Base-by-base conservation (phyloP, 805 yeast genomes). In the Komagataella ulmi region DNA sequence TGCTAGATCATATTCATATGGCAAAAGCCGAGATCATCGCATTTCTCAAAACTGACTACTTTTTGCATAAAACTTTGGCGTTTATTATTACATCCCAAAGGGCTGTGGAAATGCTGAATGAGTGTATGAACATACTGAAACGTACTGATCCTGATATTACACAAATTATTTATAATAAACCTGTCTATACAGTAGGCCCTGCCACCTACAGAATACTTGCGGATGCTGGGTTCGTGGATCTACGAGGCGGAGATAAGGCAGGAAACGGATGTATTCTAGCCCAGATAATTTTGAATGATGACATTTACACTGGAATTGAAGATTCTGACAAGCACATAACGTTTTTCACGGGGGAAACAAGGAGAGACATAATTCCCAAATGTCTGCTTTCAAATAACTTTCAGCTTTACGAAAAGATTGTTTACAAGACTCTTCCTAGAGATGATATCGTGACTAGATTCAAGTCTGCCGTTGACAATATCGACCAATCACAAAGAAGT, bases 181-280 rank as follows among this genome's bases (percentile, higher is more conserved):
- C 81, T 0, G 83, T 84, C 0, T 91, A 81, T 60, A 88, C 97
- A 0, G 97, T 91, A 5, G 98, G 98, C 0, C 96, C 96, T 1
- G 89, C 96, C 0, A 91, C 98, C 0, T 76, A 75, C 17, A 68
- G 70, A 14, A 78, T 84, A 17, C 64, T 91, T 10, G 54, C 61
- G 2, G 68, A 70, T 6, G 64, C 80, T 30, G 97, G 96, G 0
- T 91, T 89, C 61, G 60, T 52, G 1, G 76, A 79, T 54, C 75
- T 91, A 0, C 65, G 79, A 52, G 96, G 97, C 3, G 96, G 91
- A 0, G 67, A 63, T 0, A 63, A 76, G 7, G 88, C 95, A 1
- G 97, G 97, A 0, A 88, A 88, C 64, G 97, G 97, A 1, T 66
- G 74, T 4, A 68, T 76, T 1, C 66, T 91, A 40, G 79, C 95